These are phyloP conservation scores for Dioscorea alata DNA, from an alignment of 106 monocot species.

Conservation along the genomic window DNA sequence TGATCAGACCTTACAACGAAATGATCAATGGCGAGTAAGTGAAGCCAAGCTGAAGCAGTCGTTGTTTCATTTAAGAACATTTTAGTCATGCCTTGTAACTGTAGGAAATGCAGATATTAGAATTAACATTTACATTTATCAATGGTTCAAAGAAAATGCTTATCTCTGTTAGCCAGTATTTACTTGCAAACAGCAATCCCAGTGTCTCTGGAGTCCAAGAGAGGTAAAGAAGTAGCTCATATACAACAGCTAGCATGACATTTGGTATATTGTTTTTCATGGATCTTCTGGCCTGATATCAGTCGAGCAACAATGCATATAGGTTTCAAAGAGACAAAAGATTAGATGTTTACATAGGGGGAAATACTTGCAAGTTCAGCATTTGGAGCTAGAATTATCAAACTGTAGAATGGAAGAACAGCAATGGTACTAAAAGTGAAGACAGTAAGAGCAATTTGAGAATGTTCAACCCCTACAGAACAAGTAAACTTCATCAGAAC, in stretches of 20 bases:
- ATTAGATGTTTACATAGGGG: no score
- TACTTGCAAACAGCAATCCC: slow-evolving; percentile 69
- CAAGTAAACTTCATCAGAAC: no score
- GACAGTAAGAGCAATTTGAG: slow-evolving; percentile 76
- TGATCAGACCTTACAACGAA: slow-evolving; percentile 50
- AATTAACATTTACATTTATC: background rate
- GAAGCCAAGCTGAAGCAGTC: slow-evolving; percentile 66
- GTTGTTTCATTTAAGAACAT: slow-evolving; percentile 67
- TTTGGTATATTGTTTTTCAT: slow-evolving; percentile 74
- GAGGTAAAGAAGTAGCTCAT: slow-evolving; percentile 74
- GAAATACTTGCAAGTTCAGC: slow-evolving; percentile 46
- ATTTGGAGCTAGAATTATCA: slow-evolving; percentile 90
- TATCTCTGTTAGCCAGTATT: slow-evolving; percentile 94
- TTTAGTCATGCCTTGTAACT: slow-evolving; percentile 54
- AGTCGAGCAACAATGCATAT: background rate
- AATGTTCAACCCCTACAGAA: slow-evolving; percentile 39
- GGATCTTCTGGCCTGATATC: slow-evolving; percentile 51
- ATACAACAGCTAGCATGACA: slow-evolving; percentile 58
- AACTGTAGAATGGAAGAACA: slow-evolving; percentile 90
- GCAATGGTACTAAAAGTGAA: slow-evolving; percentile 86
- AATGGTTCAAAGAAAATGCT: background rate
- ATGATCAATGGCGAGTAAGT: slow-evolving; percentile 65
- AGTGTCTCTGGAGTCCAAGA: slow-evolving; percentile 86
- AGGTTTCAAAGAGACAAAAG: background rate
- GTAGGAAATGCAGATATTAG: background rate